phyloP scores from a whole-genome alignment of 2,329 filamentous ascomycete species.

The Colletotrichum sojae region DNA sequence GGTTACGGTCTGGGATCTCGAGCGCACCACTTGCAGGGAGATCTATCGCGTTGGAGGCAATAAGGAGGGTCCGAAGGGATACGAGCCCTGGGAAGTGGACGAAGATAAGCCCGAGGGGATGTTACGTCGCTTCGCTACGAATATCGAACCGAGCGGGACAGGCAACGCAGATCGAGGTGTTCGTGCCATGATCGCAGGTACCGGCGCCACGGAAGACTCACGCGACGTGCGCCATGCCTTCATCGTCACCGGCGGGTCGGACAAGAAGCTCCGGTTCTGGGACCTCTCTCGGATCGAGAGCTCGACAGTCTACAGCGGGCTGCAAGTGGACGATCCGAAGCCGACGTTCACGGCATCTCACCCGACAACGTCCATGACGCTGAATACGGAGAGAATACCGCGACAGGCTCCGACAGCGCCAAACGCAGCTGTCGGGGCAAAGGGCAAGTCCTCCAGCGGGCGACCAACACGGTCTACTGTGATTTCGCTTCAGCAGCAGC shows the following conservation, averaged over 20 bases:
- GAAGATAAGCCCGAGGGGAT: conserved; percentile 90
- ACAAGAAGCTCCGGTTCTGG: conserved; percentile 95
- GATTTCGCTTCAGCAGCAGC: conserved; percentile 89
- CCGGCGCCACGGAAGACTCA: conserved; percentile 78
- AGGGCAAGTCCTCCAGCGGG: conserved; percentile 47
- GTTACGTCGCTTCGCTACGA: conserved; percentile 86
- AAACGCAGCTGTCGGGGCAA: conserved; percentile 49
- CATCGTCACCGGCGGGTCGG: conserved; percentile 88
- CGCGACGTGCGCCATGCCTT: conserved; percentile 84
- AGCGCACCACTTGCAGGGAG: conserved; percentile 89
- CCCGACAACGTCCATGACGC: conserved; percentile 72
- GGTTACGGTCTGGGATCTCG: conserved; percentile 95
- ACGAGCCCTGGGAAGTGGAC: conserved; percentile 90
- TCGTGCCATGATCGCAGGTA: conserved; percentile 80
- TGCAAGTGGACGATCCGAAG: conserved; percentile 77
- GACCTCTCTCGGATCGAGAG: conserved; percentile 84
- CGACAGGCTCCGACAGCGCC: conserved; percentile 51
- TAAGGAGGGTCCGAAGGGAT: conserved; percentile 74
- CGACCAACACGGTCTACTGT: conserved; percentile 82
- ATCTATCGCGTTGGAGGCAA: conserved; percentile 82
- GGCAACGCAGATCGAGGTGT: conserved; percentile 76
- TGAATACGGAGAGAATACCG: conserved; percentile 76
- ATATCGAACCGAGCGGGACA: conserved; percentile 73
- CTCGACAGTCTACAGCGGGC: conserved; percentile 85
- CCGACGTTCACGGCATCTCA: conserved; percentile 80